A percentile compares a stretch with the other conserved stretches of the same genome.
phyloP scores from a whole-genome alignment of 1,284 basidiomycete genomes.

The Calocybe gambosa region DNA sequence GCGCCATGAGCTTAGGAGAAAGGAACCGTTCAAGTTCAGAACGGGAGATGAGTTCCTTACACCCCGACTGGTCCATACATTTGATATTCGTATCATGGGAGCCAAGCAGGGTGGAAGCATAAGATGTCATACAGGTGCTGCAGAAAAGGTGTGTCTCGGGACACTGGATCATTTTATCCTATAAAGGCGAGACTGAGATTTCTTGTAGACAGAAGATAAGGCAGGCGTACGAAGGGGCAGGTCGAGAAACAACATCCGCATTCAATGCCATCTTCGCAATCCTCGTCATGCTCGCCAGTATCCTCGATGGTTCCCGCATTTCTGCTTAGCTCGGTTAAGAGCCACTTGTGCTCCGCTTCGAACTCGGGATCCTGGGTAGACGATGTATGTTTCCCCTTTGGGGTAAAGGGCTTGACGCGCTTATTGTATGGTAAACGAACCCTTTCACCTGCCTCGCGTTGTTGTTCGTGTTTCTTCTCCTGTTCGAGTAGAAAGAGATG shows the following conservation, averaged over 20 bases:
- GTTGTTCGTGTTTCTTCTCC: slow-evolving; percentile 22
- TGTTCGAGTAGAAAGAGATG: slow-evolving; percentile 38
- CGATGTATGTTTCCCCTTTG: slow-evolving; percentile 35
- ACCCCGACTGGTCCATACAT: slow-evolving; percentile 80
- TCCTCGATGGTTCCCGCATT: slow-evolving; percentile 2
- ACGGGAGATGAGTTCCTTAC: slow-evolving; percentile 61
- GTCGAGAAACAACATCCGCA: slow-evolving; percentile 79
- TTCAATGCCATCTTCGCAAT: slow-evolving; percentile 52
- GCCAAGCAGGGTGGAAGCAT: slow-evolving; percentile 45
- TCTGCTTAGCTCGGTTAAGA: slow-evolving; percentile 13
- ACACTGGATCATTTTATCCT: slow-evolving; percentile 83
- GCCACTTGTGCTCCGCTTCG: slow-evolving; percentile 36
- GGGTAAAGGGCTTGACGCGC: slow-evolving; percentile 30
- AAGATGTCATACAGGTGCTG: slow-evolving; percentile 46
- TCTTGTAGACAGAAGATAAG: background rate
- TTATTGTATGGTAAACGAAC: slow-evolving; percentile 32
- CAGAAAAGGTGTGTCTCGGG: slow-evolving; percentile 79
- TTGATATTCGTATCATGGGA: slow-evolving; percentile 47
- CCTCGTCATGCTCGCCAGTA: slow-evolving; percentile 20
- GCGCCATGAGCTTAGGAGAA: slow-evolving; percentile 50
- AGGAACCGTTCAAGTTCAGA: slow-evolving; percentile 64
- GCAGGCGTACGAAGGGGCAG: slow-evolving; percentile 58
- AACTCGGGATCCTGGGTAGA: slow-evolving; percentile 35
- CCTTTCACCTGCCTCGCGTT: slow-evolving; percentile 14
- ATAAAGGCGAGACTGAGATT: slow-evolving; percentile 1